These are phyloP conservation scores for Phellopilus nigrolimitatus DNA, from an alignment of 1,284 basidiomycete species.

Conservation along the genomic window DNA sequence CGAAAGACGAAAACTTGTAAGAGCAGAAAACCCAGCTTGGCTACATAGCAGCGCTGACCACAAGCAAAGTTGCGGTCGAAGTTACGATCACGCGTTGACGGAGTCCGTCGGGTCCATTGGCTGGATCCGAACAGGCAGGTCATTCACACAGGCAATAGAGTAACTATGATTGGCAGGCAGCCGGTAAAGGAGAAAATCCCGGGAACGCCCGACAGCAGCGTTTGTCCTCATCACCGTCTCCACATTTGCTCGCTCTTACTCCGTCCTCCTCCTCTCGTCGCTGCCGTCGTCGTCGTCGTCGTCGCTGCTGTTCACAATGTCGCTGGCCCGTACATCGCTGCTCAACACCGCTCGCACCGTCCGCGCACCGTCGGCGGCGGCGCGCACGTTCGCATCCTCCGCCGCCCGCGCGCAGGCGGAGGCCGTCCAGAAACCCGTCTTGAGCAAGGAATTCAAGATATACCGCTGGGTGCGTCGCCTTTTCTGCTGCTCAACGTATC, in stretches of 20 bases:
- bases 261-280: not conserved
- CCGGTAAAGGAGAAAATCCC: not conserved
- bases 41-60: too few relatives aligned
- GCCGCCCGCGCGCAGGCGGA: slow-evolving; percentile 34
- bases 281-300: not conserved
- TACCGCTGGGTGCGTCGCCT: slow-evolving; percentile 81
- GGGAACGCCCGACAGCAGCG: slow-evolving; percentile 12
- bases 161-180: slow-evolving; percentile 9
- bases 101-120: too few relatives aligned
- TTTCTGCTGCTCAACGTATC: not conserved
- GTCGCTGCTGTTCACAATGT: slow-evolving; percentile 8
- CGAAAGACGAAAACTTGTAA: too few relatives aligned
- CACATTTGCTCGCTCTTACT: not conserved
- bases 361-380: not conserved
- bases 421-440: slow-evolving; percentile 36
- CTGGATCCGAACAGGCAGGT: not conserved
- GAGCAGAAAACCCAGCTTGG: too few relatives aligned
- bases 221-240: not conserved
- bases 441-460: slow-evolving; percentile 88
- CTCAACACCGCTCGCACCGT: slow-evolving; percentile 6
- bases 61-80: too few relatives aligned
- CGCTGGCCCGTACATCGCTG: slow-evolving; percentile 17
- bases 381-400: slow-evolving; percentile 34
- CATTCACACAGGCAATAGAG: slow-evolving; percentile 6
- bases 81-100: too few relatives aligned